Conservation (phyloP, 108 stramenopile genomes). For the Licmophora abbreviata region DNA sequence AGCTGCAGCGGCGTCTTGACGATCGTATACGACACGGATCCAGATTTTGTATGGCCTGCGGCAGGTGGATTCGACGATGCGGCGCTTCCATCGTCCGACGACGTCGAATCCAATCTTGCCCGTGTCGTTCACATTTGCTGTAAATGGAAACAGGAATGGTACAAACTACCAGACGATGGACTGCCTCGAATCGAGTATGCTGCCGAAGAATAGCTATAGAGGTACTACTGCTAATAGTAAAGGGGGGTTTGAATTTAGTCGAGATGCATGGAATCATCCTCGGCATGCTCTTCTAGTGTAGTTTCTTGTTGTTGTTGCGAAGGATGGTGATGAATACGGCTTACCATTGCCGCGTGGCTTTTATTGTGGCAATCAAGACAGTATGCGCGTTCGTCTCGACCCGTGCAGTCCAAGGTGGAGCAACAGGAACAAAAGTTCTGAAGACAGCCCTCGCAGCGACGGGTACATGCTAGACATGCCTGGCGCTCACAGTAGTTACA, state of each 20-base stretch:
- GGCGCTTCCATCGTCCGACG: constrained; percentile 5
- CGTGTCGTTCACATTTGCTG: constrained; percentile 35
- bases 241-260: background rate
- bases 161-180: too few species aligned
- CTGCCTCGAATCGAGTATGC: background rate
- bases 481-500: constrained; percentile 1
- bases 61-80: constrained; percentile 28
- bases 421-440: background rate
- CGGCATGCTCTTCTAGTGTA: background rate
- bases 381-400: background rate
- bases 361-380: constrained; percentile 5
- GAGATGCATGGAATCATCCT: background rate
- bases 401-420: background rate
- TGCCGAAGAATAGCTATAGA: background rate
- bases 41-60: constrained; percentile 25
- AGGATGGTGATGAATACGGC: background rate
- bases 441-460: background rate
- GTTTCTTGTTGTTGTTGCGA: background rate
- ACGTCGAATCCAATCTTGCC: constrained; percentile 11
- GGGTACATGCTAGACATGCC: background rate
- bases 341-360: too few species aligned
- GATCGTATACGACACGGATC: constrained; percentile 33
- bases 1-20: constrained; percentile 26
- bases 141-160: constrained; percentile 16
- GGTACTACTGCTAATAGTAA: background rate